phyloP scores from a whole-genome alignment of 768 basidiomycete genomes.

The Agaricus subrufescens region DNA sequence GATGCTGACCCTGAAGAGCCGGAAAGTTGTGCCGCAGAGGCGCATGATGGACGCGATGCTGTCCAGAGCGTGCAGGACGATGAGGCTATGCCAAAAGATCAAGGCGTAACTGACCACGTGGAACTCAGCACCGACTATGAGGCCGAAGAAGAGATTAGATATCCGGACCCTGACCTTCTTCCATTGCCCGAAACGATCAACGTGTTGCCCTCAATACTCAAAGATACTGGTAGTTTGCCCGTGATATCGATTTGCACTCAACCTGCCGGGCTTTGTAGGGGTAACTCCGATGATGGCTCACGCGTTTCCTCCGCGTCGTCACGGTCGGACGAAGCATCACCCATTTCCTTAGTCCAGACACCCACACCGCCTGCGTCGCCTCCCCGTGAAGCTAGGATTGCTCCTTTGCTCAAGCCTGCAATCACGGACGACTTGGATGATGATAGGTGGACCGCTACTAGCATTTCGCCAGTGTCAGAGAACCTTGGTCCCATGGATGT shows the following conservation, averaged over 20 bases:
- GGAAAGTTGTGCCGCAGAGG: neutral
- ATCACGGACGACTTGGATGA: neutral
- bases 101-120: neutral
- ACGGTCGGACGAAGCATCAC: neutral
- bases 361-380: conserved; percentile 44
- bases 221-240: conserved; percentile 9
- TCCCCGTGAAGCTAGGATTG: conserved; percentile 15
- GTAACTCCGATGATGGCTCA: neutral
- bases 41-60: neutral
- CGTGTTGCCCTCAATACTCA: conserved; percentile 14
- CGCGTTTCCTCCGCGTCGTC: neutral
- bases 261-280: neutral
- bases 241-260: conserved; percentile 8
- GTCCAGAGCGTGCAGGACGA: neutral
- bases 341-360: conserved; percentile 23
- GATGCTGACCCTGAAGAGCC: conserved; percentile 4
- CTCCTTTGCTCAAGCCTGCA: conserved; percentile 2
- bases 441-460: neutral
- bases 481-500: neutral
- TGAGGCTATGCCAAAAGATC: neutral
- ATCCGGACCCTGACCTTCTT: conserved; percentile 38
- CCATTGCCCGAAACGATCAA: conserved; percentile 28
- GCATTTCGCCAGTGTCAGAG: neutral
- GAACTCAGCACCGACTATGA: neutral
- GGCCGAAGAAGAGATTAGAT: conserved; percentile 10